These are phyloP conservation scores for Neoboletus brunneissimus DNA, from an alignment of 768 basidiomycete species.

Conservation along the genomic window DNA sequence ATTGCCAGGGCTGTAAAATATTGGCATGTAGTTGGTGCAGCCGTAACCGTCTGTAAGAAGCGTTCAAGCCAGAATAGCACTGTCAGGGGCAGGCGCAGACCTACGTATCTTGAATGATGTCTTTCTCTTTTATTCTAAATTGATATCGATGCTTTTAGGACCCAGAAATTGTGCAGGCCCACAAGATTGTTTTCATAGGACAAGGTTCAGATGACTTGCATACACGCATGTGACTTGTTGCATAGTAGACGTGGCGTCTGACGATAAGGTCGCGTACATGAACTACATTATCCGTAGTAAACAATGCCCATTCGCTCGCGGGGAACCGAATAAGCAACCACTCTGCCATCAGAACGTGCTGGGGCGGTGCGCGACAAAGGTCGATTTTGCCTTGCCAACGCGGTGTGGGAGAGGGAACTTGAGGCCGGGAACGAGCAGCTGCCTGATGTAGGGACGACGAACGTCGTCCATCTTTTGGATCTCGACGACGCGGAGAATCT, in stretches of 20 bases:
- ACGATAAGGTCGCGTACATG: slow-evolving; percentile 9
- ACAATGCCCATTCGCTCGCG: not conserved
- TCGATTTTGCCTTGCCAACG: slow-evolving; percentile 71
- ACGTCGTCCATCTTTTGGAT: slow-evolving; percentile 88
- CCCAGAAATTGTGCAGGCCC: not conserved
- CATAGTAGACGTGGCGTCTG: slow-evolving; percentile 12
- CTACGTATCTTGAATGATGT: not conserved
- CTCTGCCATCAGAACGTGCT: slow-evolving; percentile 55
- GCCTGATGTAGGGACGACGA: slow-evolving; percentile 97
- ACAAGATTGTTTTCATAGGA: not conserved
- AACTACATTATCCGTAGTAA: slow-evolving; percentile 9
- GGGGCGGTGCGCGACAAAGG: slow-evolving; percentile 78
- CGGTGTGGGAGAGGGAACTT: slow-evolving; percentile 98
- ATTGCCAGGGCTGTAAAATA: no score
- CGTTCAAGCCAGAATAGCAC: no score
- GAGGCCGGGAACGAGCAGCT: slow-evolving; percentile 84
- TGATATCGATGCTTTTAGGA: not conserved
- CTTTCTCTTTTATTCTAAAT: not conserved
- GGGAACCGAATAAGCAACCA: not conserved
- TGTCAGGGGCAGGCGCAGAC: no score
- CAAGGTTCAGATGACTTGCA: not conserved
- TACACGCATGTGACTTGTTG: slow-evolving; percentile 12
- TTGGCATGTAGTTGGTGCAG: no score
- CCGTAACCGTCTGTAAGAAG: no score
- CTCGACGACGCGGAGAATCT: slow-evolving; percentile 98